Base-by-base conservation (phyloP, 2,329 filamentous ascomycete genomes). In the Beauveria asiatica region DNA sequence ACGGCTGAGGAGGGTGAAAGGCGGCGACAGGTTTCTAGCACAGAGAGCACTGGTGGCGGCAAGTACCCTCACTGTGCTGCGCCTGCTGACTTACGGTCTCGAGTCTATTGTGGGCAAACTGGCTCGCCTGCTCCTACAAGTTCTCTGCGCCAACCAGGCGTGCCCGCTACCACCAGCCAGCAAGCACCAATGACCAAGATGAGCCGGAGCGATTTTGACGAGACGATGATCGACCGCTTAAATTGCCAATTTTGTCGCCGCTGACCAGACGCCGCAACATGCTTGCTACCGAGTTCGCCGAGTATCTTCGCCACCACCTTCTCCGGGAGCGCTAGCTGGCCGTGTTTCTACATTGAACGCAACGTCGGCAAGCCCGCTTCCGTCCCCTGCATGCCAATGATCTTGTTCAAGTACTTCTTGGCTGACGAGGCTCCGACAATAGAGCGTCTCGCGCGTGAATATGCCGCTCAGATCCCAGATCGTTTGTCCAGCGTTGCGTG, bases 211-310 rank as follows among this genome's bases (percentile, higher is more conserved):
- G 37, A 41, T 41, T 41, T 41, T 41, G 16, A 41, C 16, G 16
- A 41, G 37, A 41, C 16, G 16, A 41, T 41, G 16, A 41, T 41
- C 16, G 16, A 41, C 37, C 16, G 16, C 17, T 41, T 41, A 41
- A 41, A 41, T 41, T 17, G 16, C 37, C 16, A 41, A 41, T 41
- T 1, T 81, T 96, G 65, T 97, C 93, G 6, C 94, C 94, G 4
- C 85, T 92, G 61, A 97, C 93, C 0, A 97, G 92, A 0, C 85
- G 94, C 56, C 84, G 92, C 62, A 95, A 97, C 74, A 97, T 99
- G 94, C 82, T 99, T 60, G 88, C 90, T 10, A 95, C 90, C 0
- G 94, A 99, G 76, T 79, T 97, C 60, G 96, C 93, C 2, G 91
- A 96, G 71, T 96, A 90, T 27, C 85, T 99, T 4, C 86, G 94